Base-by-base conservation (phyloP, 1,139 yeast genomes). In the Torulaspora pretoriensis region DNA sequence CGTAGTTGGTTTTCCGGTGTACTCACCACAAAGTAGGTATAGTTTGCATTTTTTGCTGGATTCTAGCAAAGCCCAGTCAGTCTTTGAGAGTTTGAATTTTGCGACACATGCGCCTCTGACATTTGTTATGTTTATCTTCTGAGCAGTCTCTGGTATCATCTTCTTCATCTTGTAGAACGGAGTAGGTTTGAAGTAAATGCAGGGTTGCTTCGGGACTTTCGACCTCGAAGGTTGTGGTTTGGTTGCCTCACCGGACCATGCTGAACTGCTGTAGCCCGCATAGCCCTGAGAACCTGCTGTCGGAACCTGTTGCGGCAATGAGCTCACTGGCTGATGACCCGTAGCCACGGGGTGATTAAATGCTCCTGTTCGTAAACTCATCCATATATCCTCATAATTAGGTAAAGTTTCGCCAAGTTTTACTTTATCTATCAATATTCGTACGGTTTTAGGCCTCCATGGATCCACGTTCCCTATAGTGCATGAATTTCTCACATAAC, bases 141-240 rank as follows among this genome's bases (percentile, higher is more conserved):
- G 70, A 3, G 83, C 81, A 28, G 73, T 67, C 10, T 71, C 74
- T 28, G 72, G 72, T 2, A 80, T 61, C 30, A 72, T 57, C 40
- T 74, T 62, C 40, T 69, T 69, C 29, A 77, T 60, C 8, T 59
- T 62, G 57, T 71, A 81, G 59, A 81, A 81, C 2, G 83, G 83
- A 36, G 74, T 72, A 31, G 68, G 72, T 38, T 66, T 64, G 63
- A 80, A 80, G 50, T 72, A 71, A 3, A 77, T 51, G 52, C 70
- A 63, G 36, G 75, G 75, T 22, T 55, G 55, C 28, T 49, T 56
- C 7, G 40, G 36, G 6, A 36, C 37, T 22, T 10, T 41, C 13
- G 34, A 9, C 35, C 35, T 28, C 26, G 43, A 45, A 5, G 49
- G 57, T 62, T 14, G 35, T 14, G 41, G 2, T 16, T 27, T 26